Evolutionary conservation across 2,329 filamentous ascomycete genomes (phyloP).

Genomic region (Paracorniculantispora psalliotae): DNA sequence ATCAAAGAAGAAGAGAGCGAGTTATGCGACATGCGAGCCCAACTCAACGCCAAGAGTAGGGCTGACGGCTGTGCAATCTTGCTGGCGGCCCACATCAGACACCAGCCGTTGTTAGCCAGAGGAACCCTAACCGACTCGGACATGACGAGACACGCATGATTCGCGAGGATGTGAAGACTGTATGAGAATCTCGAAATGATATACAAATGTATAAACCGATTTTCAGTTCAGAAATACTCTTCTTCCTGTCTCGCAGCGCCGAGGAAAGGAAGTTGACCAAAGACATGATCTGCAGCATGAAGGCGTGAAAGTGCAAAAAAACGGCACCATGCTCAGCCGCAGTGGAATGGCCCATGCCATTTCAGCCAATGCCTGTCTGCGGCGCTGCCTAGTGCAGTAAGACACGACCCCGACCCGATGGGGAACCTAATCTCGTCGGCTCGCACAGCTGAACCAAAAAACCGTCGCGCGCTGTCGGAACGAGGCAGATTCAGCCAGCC

Average conservation of each 20-base stretch:
- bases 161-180: too few species aligned
- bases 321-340: neutral
- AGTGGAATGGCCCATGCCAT: neutral
- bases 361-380: neutral
- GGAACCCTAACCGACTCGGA: neutral
- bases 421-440: constrained; percentile 6
- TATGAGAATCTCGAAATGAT: too few species aligned
- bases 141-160: neutral
- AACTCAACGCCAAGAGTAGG: neutral
- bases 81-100: neutral
- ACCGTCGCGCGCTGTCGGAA: neutral
- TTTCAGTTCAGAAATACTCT: too few species aligned
- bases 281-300: neutral
- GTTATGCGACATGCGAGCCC: neutral
- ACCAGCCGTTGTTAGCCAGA: neutral
- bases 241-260: neutral
- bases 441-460: neutral
- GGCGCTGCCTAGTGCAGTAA: neutral
- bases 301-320: too few species aligned
- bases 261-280: neutral
- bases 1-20: neutral
- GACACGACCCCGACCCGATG: neutral
- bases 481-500: constrained; percentile 2
- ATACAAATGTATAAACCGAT: too few species aligned
- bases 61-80: neutral